Conservation (phyloP, 2,329 filamentous ascomycete species). For the Xylariales sp. region DNA sequence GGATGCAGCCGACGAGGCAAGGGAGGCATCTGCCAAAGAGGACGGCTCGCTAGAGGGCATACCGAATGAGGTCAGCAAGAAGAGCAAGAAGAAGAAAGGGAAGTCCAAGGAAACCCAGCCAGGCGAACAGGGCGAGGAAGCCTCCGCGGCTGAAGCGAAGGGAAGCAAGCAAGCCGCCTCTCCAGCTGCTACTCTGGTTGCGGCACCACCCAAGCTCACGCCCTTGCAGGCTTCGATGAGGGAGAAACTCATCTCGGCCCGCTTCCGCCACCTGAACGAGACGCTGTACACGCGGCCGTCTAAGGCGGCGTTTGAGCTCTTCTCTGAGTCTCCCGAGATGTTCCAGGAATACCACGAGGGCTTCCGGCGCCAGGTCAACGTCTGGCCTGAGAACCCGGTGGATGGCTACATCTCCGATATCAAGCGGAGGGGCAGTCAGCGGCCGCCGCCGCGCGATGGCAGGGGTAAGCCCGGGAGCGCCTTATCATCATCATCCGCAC, state of each 20-base stretch:
- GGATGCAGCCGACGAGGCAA: slow-evolving; percentile 13
- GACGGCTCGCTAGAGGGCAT: slow-evolving; percentile 9
- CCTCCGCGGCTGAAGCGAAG: slow-evolving; percentile 5
- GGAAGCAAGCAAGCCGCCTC: slow-evolving; percentile 13
- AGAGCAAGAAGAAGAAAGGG: slow-evolving; percentile 22
- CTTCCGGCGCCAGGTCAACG: slow-evolving; percentile 90
- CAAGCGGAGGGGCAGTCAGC: slow-evolving; percentile 58
- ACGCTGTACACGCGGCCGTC: slow-evolving; percentile 93
- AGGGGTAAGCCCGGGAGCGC: slow-evolving; percentile 8
- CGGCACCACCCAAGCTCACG: slow-evolving; percentile 62
- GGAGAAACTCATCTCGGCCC: slow-evolving; percentile 88
- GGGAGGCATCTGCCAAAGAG: slow-evolving; percentile 8
- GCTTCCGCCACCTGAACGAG: slow-evolving; percentile 96
- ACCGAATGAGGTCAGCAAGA: slow-evolving; percentile 19
- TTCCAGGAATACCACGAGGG: slow-evolving; percentile 96
- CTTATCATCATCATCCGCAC: slow-evolving; percentile 20
- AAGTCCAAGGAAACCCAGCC: slow-evolving; percentile 24
- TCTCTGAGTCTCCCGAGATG: slow-evolving; percentile 82
- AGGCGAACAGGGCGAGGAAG: slow-evolving; percentile 7
- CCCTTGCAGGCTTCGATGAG: slow-evolving; percentile 93
- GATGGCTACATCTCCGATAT: slow-evolving; percentile 78
- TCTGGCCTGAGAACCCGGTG: slow-evolving; percentile 96
- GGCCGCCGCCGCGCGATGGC: slow-evolving; percentile 12
- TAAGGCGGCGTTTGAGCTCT: slow-evolving; percentile 74
- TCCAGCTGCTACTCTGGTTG: slow-evolving; percentile 31